These are phyloP conservation scores for Geranium brycei DNA, from an alignment of 345 rosid genomes.

Conservation along the genomic window DNA sequence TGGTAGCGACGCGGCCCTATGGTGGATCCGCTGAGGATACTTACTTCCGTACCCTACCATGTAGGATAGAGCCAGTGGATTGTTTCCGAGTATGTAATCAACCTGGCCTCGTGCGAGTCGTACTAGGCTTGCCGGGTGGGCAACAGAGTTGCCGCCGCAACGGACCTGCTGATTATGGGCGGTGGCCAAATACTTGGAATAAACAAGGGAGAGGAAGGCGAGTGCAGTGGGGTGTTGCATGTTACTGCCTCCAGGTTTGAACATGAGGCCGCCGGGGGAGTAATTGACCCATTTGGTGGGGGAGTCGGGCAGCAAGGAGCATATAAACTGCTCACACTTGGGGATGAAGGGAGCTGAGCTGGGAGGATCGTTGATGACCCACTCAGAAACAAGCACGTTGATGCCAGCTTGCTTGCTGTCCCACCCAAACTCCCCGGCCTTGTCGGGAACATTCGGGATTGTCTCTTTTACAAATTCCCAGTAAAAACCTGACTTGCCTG, in stretches of 20 bases:
- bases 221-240: conserved; percentile 34
- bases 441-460: conserved; percentile 10
- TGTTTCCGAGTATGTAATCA: conserved; percentile 77
- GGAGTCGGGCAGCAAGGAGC: conserved; percentile 42
- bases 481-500: conserved; percentile 35
- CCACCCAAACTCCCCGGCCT: conserved; percentile 60
- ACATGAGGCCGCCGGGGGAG: conserved; percentile 46
- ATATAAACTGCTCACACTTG: conserved; percentile 28
- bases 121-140: conserved; percentile 17
- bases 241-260: conserved; percentile 41
- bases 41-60: conserved; percentile 69
- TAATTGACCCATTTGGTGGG: conserved; percentile 32
- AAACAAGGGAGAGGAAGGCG: conserved; percentile 41
- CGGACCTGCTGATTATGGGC: conserved; percentile 3
- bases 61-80: conserved; percentile 60
- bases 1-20: conserved; percentile 60
- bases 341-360: conserved; percentile 10
- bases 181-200: conserved; percentile 22
- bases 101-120: conserved; percentile 23
- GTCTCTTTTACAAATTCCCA: conserved; percentile 28
- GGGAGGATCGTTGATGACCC: conserved; percentile 5
- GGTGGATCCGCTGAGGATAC: conserved; percentile 60
- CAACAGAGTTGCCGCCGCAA: conserved; percentile 29
- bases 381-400: conserved; percentile 52
- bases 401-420: conserved; percentile 72